Evolutionary conservation across 257 asterid species (phyloP).

Genomic region (Eustoma russellianum): DNA sequence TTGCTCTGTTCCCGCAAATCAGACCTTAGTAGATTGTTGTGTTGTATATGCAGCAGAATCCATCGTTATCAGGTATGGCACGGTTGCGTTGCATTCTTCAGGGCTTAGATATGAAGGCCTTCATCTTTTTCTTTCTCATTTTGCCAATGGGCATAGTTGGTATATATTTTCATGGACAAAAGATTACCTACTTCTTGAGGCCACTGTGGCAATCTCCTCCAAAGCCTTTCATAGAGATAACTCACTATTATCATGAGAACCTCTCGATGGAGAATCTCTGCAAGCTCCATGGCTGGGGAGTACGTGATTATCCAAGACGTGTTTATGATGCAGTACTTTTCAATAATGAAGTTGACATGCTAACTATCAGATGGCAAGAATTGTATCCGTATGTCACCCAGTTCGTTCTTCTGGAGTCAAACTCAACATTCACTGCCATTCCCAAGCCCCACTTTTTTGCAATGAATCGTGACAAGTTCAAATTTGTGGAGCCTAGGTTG

Average conservation of each 20-base stretch:
- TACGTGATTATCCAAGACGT: constrained; percentile 69
- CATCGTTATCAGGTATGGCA: constrained; percentile 36
- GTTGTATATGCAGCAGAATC: constrained; percentile 34
- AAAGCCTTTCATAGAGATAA: constrained; percentile 55
- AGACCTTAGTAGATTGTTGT: constrained; percentile 6
- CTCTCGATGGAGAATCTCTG: constrained; percentile 73
- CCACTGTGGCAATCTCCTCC: constrained; percentile 92
- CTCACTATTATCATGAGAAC: constrained; percentile 74
- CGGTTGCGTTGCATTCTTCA: constrained; percentile 56
- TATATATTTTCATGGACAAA: constrained; percentile 65
- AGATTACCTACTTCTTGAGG: constrained; percentile 68
- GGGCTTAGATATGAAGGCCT: constrained; percentile 56
- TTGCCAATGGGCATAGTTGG: constrained; percentile 43
- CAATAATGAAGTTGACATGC: constrained; percentile 74
- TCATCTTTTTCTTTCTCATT: constrained; percentile 40
- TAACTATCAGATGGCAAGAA: constrained; percentile 77
- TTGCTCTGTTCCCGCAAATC: too few relatives aligned
- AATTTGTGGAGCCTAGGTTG: constrained; percentile 62
- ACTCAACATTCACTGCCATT: constrained; percentile 74
- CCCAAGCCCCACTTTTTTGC: constrained; percentile 67
- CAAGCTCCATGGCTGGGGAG: constrained; percentile 79
- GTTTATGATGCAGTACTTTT: constrained; percentile 80
- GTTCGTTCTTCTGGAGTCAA: constrained; percentile 74
- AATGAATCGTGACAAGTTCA: constrained; percentile 35
- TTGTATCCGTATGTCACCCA: constrained; percentile 66